Conservation (phyloP, 1,284 basidiomycete genomes). For the Austroboletus novae-zelandiae region DNA sequence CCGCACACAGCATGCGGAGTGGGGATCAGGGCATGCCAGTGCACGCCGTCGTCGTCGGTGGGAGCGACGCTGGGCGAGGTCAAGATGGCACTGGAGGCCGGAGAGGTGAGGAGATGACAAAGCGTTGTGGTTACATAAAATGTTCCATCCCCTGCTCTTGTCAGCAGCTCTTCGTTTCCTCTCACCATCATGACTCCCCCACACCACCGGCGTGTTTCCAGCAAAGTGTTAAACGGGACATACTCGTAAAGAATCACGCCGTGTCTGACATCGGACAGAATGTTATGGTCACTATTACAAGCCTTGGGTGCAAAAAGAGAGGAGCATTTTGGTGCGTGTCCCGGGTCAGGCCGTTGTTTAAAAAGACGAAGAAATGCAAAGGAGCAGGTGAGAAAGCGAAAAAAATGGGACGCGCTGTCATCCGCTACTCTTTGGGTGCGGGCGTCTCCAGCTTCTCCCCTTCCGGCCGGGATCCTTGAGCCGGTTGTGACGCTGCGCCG, state of each 20-base stretch:
- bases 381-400: constrained; percentile 1
- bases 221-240: not conserved
- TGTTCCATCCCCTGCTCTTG: constrained; percentile 30
- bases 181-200: constrained; percentile 30
- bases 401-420: not conserved
- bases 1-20: too few species aligned
- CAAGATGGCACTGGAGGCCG: not conserved
- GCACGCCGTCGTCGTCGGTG: not conserved
- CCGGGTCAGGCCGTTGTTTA: constrained; percentile 2
- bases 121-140: constrained; percentile 36
- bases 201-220: not conserved
- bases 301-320: constrained; percentile 5
- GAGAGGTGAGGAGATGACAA: constrained; percentile 28
- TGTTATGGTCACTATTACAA: constrained; percentile 17
- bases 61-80: not conserved
- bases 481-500: constrained; percentile 20
- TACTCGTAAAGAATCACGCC: not conserved
- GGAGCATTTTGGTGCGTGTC: constrained; percentile 19
- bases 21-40: not conserved
- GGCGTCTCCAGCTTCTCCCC: constrained; percentile 29
- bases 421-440: constrained; percentile 22
- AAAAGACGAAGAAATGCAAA: constrained; percentile 5
- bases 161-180: constrained; percentile 35
- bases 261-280: not conserved
- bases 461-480: constrained; percentile 27